Base-by-base conservation (phyloP, 1,284 basidiomycete genomes). In the Apiotrichum veenhuisii region DNA sequence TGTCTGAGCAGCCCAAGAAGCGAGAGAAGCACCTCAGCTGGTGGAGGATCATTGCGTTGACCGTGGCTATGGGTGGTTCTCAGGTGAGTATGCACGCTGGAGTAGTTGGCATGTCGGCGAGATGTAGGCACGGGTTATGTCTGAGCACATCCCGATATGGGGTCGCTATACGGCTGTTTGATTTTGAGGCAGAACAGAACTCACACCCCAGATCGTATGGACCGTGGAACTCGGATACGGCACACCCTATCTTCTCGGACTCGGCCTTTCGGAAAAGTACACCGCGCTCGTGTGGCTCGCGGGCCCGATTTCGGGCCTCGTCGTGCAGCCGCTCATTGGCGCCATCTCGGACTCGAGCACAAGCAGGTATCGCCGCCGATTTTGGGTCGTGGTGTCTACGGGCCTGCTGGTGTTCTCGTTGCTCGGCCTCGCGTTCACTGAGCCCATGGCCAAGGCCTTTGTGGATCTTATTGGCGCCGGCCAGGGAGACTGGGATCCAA, bases 201-300 rank as follows among this genome's bases (percentile, higher is more conserved):
- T 20, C 5, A n/a, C n/a, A 23, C 41, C n/a, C 8, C 42, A 71
- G 69, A 74, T 73, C 46, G 75, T 71, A 17, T 75, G 72, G 70
- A 70, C 61, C 36, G 74, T 71, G 5, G 75, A 77, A 49, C 64
- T 64, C 58, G 92, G 91, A 69, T 95, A 95, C 71, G 93, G 93
- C 33, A 97, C 93, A 2, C 94, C 95, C 0, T 97, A 96, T 75
- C 80, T 98, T 43, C 82, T 96, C 14, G 83, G 82, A 17, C 85
- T 98, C 14, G 95, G 95, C 11, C 82, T 98, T 30, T 88, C 90
- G 2, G 93, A 95, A 71, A 85, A 91, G 68, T 80, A 91, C 27
- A 97, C 96, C 5, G 89, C 90, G 55, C 82, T 97, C 17, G 95
- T 98, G 30, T 98, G 95, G 95, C 83, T 98, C 44, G 95, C 95